A percentile compares a stretch with the other conserved stretches of the same genome.
Conservation (phyloP, 1,139 yeast genomes). For the Sugiyamaella paludigena region DNA sequence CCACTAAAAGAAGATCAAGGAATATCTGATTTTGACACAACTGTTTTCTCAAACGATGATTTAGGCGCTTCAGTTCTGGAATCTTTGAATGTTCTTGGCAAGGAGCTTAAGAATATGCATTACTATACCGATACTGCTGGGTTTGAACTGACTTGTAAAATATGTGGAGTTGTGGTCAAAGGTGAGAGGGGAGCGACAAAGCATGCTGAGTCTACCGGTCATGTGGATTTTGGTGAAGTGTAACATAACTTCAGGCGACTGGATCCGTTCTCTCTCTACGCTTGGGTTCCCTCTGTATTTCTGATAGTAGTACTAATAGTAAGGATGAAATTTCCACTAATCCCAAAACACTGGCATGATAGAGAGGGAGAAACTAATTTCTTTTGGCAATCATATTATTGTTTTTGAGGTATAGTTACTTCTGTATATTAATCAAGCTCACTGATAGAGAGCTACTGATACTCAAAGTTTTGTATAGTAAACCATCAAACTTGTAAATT, state of each 20-base stretch:
- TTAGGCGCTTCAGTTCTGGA: conserved; percentile 36
- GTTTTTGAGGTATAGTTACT: no score
- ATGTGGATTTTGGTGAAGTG: conserved; percentile 63
- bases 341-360: no score
- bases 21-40: conserved; percentile 38
- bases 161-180: conserved; percentile 51
- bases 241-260: conserved; percentile 13
- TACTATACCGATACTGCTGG: conserved; percentile 67
- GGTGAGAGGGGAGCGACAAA: conserved; percentile 68
- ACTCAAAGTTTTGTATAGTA: no score
- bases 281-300: no score
- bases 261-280: no score
- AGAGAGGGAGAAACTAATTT: no score
- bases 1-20: conserved; percentile 32
- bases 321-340: no score
- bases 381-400: no score
- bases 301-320: no score
- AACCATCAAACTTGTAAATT: no score
- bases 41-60: conserved; percentile 42
- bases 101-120: conserved; percentile 49
- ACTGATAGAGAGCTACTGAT: no score
- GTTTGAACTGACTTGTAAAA: conserved; percentile 57
- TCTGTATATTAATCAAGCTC: no score
- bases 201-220: conserved; percentile 67
- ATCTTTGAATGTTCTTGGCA: conserved; percentile 46